Evolutionary conservation across 345 rosid species (phyloP).

Genomic region (Salix dunnii): DNA sequence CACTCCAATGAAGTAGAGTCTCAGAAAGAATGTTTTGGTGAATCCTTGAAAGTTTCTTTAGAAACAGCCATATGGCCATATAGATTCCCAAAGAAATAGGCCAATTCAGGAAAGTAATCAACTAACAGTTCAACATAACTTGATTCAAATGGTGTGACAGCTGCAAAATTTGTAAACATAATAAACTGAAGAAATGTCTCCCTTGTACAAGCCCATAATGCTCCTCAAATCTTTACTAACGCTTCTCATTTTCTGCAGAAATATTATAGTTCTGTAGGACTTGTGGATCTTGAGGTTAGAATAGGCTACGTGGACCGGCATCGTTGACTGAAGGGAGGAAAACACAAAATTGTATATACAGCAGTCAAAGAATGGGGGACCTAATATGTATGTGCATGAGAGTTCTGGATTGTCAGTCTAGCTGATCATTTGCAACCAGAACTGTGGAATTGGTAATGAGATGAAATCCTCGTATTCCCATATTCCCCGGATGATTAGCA

Average conservation of each 20-base stretch:
- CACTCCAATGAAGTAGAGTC: no score
- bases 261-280: background rate
- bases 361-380: conserved; percentile 6
- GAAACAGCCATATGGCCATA: no score
- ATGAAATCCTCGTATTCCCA: conserved; percentile 12
- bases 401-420: background rate
- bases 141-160: no score
- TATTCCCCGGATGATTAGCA: conserved; percentile 9
- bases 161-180: no score
- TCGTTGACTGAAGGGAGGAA: background rate
- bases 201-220: background rate
- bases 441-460: background rate
- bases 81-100: no score
- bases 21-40: no score
- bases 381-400: conserved; percentile 7
- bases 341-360: conserved; percentile 24
- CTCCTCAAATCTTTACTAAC: background rate
- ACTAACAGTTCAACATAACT: no score
- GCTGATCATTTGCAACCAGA: background rate
- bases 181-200: background rate
- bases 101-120: no score
- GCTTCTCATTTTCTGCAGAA: background rate
- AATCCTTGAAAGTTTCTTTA: no score
- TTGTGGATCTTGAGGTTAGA: background rate
- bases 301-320: background rate